A percentile compares a stretch with the other conserved stretches of the same genome.
These are phyloP conservation scores for Leptomonas pyrrhocoris DNA, from an alignment of 208 protist genomes.

Conservation along the genomic window DNA sequence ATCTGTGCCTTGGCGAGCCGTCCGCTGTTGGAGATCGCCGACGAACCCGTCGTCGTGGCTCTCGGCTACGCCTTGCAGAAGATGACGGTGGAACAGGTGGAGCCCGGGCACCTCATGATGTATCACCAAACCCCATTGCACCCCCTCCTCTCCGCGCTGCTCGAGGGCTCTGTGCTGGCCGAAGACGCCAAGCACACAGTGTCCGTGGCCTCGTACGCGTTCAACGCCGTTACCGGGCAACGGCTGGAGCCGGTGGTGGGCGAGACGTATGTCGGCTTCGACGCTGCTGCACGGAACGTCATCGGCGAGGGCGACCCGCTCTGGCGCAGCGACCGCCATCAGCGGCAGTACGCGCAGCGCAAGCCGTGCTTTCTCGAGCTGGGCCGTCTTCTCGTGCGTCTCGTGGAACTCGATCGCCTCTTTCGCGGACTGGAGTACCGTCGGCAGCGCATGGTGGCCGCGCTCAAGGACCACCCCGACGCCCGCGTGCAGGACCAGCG, in stretches of 20 bases:
- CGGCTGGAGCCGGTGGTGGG: conserved; percentile 63
- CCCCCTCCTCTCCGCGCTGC: conserved; percentile 68
- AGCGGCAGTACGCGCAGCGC: conserved; percentile 50
- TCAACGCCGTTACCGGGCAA: conserved; percentile 67
- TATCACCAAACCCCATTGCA: conserved; percentile 81
- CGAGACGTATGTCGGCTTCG: conserved; percentile 74
- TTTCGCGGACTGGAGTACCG: conserved; percentile 76
- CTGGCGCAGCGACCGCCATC: conserved; percentile 41
- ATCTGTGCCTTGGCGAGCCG: conserved; percentile 67
- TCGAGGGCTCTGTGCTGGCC: conserved; percentile 61
- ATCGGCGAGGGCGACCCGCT: conserved; percentile 71
- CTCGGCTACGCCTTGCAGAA: conserved; percentile 72
- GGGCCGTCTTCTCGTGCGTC: conserved; percentile 72
- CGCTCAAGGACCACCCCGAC: conserved; percentile 61
- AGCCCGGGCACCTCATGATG: conserved; percentile 83
- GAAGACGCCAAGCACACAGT: conserved; percentile 62
- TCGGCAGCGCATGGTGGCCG: conserved; percentile 63
- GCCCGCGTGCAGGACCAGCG: conserved; percentile 70
- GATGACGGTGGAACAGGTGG: conserved; percentile 73
- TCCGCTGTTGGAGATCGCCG: conserved; percentile 46
- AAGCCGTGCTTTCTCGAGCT: conserved; percentile 89
- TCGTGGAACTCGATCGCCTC: conserved; percentile 79
- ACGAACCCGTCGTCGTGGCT: conserved; percentile 71
- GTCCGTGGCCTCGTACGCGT: conserved; percentile 70
- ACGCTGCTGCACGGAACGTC: conserved; percentile 32